A percentile compares a stretch with the other conserved stretches of the same genome.
Evolutionary conservation across 2,329 filamentous ascomycete species (phyloP).

Genomic region (Parasarocladium wereldwijsianum): DNA sequence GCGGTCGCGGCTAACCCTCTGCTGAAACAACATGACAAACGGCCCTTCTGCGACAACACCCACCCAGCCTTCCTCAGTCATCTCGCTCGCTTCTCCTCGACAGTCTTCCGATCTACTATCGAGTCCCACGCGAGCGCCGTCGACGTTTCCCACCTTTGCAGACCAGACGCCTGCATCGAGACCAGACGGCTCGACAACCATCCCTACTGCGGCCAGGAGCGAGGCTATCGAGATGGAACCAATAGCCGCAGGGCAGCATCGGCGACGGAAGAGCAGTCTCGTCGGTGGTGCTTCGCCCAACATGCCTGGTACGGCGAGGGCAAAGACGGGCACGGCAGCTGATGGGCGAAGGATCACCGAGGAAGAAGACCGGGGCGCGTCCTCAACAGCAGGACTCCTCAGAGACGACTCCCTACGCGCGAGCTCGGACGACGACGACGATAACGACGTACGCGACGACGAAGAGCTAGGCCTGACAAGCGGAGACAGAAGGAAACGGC

Average conservation of each 20-base stretch:
- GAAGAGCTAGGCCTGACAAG: constrained; percentile 79
- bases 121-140: no score
- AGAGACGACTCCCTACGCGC: constrained; percentile 13
- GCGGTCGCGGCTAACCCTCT: no score
- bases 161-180: no score
- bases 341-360: constrained; percentile 33
- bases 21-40: no score
- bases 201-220: constrained; percentile 4
- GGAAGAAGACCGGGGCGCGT: constrained; percentile 18
- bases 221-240: constrained; percentile 42
- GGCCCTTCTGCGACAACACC: no score
- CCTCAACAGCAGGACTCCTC: constrained; percentile 10
- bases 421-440: constrained; percentile 45
- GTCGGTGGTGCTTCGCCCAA: constrained; percentile 14
- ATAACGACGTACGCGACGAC: constrained; percentile 67
- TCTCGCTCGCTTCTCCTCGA: no score
- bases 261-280: constrained; percentile 37
- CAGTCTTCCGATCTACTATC: no score
- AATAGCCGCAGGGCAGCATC: constrained; percentile 33
- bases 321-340: constrained; percentile 11
- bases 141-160: no score
- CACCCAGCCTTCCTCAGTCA: no score
- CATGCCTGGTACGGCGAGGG: not conserved
- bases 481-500: constrained; percentile 54
- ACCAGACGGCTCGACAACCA: constrained; percentile 7